Evolutionary conservation across 805 yeast genomes (phyloP).

Genomic region (Metschnikowia picachoensis): DNA sequence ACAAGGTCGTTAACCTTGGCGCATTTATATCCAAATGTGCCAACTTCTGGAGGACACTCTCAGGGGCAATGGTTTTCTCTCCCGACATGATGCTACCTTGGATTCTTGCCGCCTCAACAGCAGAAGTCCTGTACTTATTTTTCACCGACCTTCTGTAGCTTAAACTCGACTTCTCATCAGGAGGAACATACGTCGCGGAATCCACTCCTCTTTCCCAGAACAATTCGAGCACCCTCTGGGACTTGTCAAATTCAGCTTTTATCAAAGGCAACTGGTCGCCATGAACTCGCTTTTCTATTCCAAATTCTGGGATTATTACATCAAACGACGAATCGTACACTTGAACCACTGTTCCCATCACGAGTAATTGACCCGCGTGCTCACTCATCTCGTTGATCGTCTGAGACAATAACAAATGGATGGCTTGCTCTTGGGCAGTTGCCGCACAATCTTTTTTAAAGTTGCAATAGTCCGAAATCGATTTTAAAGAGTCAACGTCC

Average conservation of each 20-base stretch:
- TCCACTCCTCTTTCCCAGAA: slow-evolving; percentile 94
- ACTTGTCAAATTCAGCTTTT: slow-evolving; percentile 87
- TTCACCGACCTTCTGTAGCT: slow-evolving; percentile 76
- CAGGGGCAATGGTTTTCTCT: slow-evolving; percentile 29
- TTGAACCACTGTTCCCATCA: slow-evolving; percentile 83
- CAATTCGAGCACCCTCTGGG: slow-evolving; percentile 63
- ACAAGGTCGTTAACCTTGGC: slow-evolving; percentile 37
- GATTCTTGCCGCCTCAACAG: slow-evolving; percentile 64
- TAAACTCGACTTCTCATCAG: slow-evolving; percentile 77
- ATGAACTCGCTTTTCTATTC: slow-evolving; percentile 92
- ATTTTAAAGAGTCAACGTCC: slow-evolving; percentile 67
- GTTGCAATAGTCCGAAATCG: slow-evolving; percentile 87
- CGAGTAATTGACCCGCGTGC: slow-evolving; percentile 73
- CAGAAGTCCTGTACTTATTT: slow-evolving; percentile 70
- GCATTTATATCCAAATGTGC: slow-evolving; percentile 46
- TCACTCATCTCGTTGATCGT: slow-evolving; percentile 72
- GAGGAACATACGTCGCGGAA: slow-evolving; percentile 85
- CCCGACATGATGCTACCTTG: slow-evolving; percentile 40
- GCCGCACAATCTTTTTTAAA: slow-evolving; percentile 94
- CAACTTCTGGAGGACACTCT: slow-evolving; percentile 46
- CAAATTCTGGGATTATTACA: slow-evolving; percentile 86
- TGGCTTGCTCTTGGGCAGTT: slow-evolving; percentile 90
- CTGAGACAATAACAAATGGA: slow-evolving; percentile 80
- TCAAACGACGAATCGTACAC: slow-evolving; percentile 97
- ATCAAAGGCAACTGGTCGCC: slow-evolving; percentile 93